A percentile compares a stretch with the other conserved stretches of the same genome.
Evolutionary conservation across 768 basidiomycete genomes (phyloP).

Genomic region (Boletus barrowsii): DNA sequence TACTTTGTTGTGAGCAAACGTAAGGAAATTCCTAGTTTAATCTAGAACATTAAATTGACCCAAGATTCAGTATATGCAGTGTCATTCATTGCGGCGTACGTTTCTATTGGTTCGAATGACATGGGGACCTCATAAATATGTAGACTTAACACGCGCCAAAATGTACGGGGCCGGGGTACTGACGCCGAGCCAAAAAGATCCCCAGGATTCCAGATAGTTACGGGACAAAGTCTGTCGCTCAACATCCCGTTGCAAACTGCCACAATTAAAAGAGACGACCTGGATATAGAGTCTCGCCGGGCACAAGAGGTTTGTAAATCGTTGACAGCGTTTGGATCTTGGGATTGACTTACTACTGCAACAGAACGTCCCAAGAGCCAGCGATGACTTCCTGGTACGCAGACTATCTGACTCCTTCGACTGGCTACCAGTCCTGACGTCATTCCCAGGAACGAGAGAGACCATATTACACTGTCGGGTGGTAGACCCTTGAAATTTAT

Average conservation of each 20-base stretch:
- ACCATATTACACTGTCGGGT: conserved; percentile 9
- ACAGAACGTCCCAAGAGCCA: neutral
- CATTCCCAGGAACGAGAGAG: neutral
- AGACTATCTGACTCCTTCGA: neutral
- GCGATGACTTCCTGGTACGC: conserved; percentile 7
- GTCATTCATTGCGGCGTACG: conserved; percentile 65
- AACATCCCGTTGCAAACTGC: conserved; percentile 2
- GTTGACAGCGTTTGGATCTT: neutral
- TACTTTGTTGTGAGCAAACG: conserved; percentile 69
- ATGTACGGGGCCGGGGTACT: conserved; percentile 52
- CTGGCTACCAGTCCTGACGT: neutral
- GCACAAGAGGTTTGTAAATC: conserved; percentile 10
- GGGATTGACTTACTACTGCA: neutral
- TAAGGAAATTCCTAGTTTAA: conserved; percentile 31
- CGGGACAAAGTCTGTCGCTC: neutral
- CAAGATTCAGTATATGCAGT: conserved; percentile 51
- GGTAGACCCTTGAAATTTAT: neutral
- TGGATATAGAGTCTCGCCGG: neutral
- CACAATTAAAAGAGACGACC: neutral
- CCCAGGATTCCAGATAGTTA: conserved; percentile 28
- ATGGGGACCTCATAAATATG: conserved; percentile 11
- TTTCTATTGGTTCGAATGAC: neutral
- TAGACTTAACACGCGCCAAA: conserved; percentile 61
- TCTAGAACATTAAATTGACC: neutral
- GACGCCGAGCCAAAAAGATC: conserved; percentile 35